Conservation (phyloP, 2,329 filamentous ascomycete genomes). For the Talaromyces sp. region DNA sequence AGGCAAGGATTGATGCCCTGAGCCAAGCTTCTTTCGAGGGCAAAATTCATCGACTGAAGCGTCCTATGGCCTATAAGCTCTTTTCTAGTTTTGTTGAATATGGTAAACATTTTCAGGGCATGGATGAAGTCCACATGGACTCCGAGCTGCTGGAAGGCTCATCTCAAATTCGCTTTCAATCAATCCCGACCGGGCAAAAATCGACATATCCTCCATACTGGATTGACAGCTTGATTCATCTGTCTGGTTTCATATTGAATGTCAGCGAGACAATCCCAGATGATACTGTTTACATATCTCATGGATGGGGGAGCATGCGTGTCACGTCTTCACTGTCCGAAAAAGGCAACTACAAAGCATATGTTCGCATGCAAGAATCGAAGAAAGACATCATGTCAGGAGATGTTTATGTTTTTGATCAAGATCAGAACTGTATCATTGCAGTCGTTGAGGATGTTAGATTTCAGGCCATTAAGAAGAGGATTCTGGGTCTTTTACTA, state of each 20-base stretch:
- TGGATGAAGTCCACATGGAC: neutral
- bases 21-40: no score
- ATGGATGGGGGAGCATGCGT: neutral
- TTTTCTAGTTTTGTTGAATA: conserved; percentile 41
- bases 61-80: conserved; percentile 39
- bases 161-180: neutral
- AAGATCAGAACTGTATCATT: neutral
- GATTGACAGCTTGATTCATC: neutral
- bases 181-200: neutral
- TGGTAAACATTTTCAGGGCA: neutral
- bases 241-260: neutral
- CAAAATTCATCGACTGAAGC: neutral
- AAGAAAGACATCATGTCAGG: neutral
- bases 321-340: neutral
- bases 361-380: neutral
- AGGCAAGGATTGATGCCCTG: no score
- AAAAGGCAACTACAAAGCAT: neutral
- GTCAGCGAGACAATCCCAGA: neutral
- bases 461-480: neutral
- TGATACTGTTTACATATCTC: neutral
- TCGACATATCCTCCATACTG: neutral
- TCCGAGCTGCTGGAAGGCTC: neutral
- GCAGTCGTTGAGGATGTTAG: neutral
- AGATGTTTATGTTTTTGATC: neutral
- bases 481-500: neutral